A percentile compares a stretch with the other conserved stretches of the same genome.
These are phyloP conservation scores for Rhizopogon rudus DNA, from an alignment of 768 basidiomycete genomes.

Conservation along the genomic window DNA sequence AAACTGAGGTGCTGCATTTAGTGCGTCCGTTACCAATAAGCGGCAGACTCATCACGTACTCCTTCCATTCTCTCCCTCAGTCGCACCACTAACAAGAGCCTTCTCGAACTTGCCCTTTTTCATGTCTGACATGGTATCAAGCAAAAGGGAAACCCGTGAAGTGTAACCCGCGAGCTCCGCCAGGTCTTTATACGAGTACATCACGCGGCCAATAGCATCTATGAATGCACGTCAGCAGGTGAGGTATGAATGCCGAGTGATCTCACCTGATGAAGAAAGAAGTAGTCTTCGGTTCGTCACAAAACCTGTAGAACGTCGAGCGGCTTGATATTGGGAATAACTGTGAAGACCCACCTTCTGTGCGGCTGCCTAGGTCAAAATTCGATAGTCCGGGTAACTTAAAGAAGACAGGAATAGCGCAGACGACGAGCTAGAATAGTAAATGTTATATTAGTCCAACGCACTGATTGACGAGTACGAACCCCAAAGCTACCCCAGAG, in stretches of 20 bases:
- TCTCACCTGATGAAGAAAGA: constrained; percentile 74
- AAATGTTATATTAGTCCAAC: constrained; percentile 4
- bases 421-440: constrained; percentile 62
- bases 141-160: constrained; percentile 78
- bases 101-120: constrained; percentile 85
- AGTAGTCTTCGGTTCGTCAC: constrained; percentile 93
- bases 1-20: constrained; percentile 41
- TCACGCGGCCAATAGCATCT: constrained; percentile 93
- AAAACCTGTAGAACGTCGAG: constrained; percentile 53
- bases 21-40: background rate
- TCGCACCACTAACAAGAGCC: constrained; percentile 72
- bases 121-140: constrained; percentile 90
- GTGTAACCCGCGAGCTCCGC: constrained; percentile 96
- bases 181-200: constrained; percentile 98
- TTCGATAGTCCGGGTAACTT: constrained; percentile 65
- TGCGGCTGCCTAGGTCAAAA: constrained; percentile 78
- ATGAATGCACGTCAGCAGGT: constrained; percentile 1
- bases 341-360: constrained; percentile 61
- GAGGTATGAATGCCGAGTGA: constrained; percentile 1
- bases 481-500: constrained; percentile 95
- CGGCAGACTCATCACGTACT: constrained; percentile 41
- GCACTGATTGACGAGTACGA: constrained; percentile 22
- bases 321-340: background rate
- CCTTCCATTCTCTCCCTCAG: constrained; percentile 65
- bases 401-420: constrained; percentile 93